Evolutionary conservation across 2,329 filamentous ascomycete genomes (phyloP).

Genomic region (Paraphaeosphaeria sporulosa): DNA sequence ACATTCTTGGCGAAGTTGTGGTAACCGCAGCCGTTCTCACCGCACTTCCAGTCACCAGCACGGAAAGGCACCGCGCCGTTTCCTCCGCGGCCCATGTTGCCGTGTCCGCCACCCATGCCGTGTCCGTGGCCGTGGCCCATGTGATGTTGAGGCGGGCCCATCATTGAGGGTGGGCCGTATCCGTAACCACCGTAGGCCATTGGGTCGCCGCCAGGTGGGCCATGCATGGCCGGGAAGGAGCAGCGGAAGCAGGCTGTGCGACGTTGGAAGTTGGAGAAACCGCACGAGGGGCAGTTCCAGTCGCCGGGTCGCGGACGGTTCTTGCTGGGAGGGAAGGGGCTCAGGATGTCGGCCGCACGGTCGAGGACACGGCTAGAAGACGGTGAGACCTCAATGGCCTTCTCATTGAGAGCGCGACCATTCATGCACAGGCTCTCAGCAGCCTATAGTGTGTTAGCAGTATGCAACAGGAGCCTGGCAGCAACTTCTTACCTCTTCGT

Average conservation of each 20-base stretch:
- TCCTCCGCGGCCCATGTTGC: slow-evolving; percentile 68
- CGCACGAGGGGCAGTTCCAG: slow-evolving; percentile 98
- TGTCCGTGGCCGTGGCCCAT: slow-evolving; percentile 64
- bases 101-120: slow-evolving; percentile 25
- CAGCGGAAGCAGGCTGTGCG: slow-evolving; percentile 98
- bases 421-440: slow-evolving; percentile 99
- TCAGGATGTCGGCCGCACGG: slow-evolving; percentile 92
- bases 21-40: slow-evolving; percentile 95
- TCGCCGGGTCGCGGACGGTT: slow-evolving; percentile 96
- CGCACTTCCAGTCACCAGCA: slow-evolving; percentile 98
- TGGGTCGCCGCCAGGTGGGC: slow-evolving; percentile 72
- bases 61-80: slow-evolving; percentile 93
- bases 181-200: slow-evolving; percentile 66
- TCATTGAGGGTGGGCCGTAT: slow-evolving; percentile 68
- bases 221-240: slow-evolving; percentile 94
- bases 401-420: slow-evolving; percentile 95
- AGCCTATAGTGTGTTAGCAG: slow-evolving; percentile 65
- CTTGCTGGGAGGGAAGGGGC: slow-evolving; percentile 97
- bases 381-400: slow-evolving; percentile 97
- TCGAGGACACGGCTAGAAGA: slow-evolving; percentile 97
- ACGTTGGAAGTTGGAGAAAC: slow-evolving; percentile 99
- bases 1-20: slow-evolving; percentile 99
- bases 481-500: slow-evolving; percentile 82
- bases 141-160: slow-evolving; percentile 67
- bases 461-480: neutral